phyloP scores from a whole-genome alignment of 768 basidiomycete genomes.

The Termitomyces sp. region DNA sequence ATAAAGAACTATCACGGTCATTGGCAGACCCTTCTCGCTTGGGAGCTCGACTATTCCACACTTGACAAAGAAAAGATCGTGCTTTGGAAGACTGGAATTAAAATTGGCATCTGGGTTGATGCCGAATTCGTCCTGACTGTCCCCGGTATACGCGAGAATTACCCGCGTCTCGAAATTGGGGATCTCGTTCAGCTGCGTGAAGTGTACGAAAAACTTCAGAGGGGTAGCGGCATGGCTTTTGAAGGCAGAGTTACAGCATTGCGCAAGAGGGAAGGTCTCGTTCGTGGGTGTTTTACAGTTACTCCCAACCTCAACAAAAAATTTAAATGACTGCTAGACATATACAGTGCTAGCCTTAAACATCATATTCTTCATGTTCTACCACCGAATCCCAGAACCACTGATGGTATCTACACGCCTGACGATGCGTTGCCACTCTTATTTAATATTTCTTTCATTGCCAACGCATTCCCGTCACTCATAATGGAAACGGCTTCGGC shows the following conservation, averaged over 20 bases:
- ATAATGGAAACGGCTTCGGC: constrained; percentile 35
- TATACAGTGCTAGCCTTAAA: constrained; percentile 33
- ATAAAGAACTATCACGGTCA: constrained; percentile 30
- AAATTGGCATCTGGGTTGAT: constrained; percentile 29
- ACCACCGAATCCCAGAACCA: constrained; percentile 12
- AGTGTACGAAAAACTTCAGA: constrained; percentile 23
- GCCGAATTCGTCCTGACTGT: constrained; percentile 32
- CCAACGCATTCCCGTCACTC: constrained; percentile 36
- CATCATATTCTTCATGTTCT: constrained; percentile 32
- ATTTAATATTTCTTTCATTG: constrained; percentile 45
- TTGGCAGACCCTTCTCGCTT: constrained; percentile 36
- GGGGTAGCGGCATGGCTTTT: constrained; percentile 34
- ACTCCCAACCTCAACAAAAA: neutral
- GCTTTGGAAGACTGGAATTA: constrained; percentile 33
- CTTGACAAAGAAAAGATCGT: constrained; percentile 37
- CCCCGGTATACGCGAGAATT: constrained; percentile 33
- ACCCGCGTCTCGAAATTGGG: constrained; percentile 36
- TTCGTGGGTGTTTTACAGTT: constrained; percentile 30
- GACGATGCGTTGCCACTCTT: constrained; percentile 32
- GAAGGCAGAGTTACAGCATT: constrained; percentile 38
- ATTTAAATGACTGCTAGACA: constrained; percentile 21
- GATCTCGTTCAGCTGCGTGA: constrained; percentile 41
- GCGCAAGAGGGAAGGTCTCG: constrained; percentile 39
- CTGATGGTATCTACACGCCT: constrained; percentile 16
- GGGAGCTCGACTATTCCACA: constrained; percentile 38